Base-by-base conservation (phyloP, 345 rosid species). In the Microthlaspi erraticum region DNA sequence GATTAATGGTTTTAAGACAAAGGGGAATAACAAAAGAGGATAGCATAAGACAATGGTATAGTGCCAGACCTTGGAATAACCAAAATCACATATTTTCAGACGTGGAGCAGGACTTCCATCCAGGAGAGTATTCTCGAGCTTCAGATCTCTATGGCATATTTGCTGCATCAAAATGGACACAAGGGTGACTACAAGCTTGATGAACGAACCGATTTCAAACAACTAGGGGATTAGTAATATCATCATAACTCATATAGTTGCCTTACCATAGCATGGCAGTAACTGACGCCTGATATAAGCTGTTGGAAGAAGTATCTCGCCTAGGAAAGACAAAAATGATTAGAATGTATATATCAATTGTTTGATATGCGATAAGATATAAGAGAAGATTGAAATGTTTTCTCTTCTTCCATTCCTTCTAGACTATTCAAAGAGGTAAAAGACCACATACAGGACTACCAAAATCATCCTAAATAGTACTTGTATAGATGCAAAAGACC, bases 101-200 rank as follows among this genome's bases (percentile, higher is more conserved):
- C 79, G 88, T 23, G 93, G 93, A 13, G 88, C 90, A 39, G 90
- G 87, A 61, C 83, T 84, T 43, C 93, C 90, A 82, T 87, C 93
- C 37, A 87, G 39, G 60, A 87, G 74, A 1, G 90, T 85, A 62
- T 87, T 87, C 81, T 87, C 93, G 46, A 87, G 80, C 80, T 87
- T 87, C 82, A 87, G 72, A 77, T 87, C 88, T 81, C 93, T 74
- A 44, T 87, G 93, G 63, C 93, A 87, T 64, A 87, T 87, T 87
- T 87, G 85, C 93, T 87, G 74, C 33, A 9, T 46, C 48, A 48
- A 7, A 36, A 53, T 49, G 31, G 37, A 10, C 1, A 45, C 11
- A 59, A 26, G 29, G 20, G 4, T 57, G 38, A 49, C 31, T 10
- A 64, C 55, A 32, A 0, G 37, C 50, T 58, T 31, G 51, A 57